Evolutionary conservation across 2,329 filamentous ascomycete species (phyloP).

Genomic region (Coniochaeta ligniaria): DNA sequence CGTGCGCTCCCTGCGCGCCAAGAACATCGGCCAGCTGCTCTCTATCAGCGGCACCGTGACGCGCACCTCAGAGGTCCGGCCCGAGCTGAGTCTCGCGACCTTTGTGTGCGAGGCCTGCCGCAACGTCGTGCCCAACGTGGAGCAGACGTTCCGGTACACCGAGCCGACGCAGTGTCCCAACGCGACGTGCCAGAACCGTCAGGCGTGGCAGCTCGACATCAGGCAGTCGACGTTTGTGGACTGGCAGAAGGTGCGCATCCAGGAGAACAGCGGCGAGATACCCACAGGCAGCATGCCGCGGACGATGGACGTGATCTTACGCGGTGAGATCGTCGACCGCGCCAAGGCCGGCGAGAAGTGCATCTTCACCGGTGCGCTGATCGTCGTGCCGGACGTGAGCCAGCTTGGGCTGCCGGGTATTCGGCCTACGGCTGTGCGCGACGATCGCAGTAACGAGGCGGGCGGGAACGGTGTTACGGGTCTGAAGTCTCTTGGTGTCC

Average conservation of each 20-base stretch:
- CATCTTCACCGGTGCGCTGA: constrained; percentile 92
- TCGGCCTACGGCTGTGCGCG: constrained; percentile 73
- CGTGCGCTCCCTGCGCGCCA: constrained; percentile 77
- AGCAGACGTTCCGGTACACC: constrained; percentile 96
- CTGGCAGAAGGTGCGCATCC: constrained; percentile 97
- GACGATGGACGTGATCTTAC: constrained; percentile 93
- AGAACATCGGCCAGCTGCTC: constrained; percentile 84
- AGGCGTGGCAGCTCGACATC: constrained; percentile 96
- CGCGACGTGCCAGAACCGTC: constrained; percentile 73
- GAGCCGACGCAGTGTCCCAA: constrained; percentile 96
- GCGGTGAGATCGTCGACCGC: constrained; percentile 94
- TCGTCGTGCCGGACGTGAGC: constrained; percentile 94
- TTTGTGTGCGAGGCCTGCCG: constrained; percentile 89
- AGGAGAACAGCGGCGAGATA: constrained; percentile 97
- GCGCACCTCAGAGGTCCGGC: constrained; percentile 91
- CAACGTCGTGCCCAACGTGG: constrained; percentile 78
- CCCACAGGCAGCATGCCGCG: constrained; percentile 97
- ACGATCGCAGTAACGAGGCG: constrained; percentile 74
- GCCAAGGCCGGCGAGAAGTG: constrained; percentile 98
- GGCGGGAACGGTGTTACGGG: constrained; percentile 82
- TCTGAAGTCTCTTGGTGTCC: constrained; percentile 85
- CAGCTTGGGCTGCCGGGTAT: constrained; percentile 87
- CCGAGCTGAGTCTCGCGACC: constrained; percentile 84
- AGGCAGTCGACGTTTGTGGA: constrained; percentile 96
- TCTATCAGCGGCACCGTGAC: constrained; percentile 97